Percentiles rank a stretch among this genome's conserved stretches.
phyloP scores from a whole-genome alignment of 305 asterid genomes.

The Solanum hybrid region DNA sequence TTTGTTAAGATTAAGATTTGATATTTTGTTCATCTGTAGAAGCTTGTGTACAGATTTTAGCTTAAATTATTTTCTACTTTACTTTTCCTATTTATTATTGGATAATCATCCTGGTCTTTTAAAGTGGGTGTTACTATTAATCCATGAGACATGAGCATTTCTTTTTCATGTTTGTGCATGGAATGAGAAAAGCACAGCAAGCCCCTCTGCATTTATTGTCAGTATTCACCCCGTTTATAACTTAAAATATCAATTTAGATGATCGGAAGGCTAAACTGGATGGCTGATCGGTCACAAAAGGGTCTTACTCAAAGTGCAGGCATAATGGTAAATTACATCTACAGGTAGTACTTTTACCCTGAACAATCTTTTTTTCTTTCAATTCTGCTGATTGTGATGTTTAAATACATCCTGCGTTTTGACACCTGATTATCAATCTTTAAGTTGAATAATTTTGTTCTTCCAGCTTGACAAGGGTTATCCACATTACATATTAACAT shows the following conservation, averaged over 20 bases:
- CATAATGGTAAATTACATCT: slow-evolving; percentile 87
- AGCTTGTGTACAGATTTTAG: neutral
- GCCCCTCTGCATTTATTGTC: neutral
- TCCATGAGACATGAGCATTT: neutral
- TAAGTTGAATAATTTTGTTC: neutral
- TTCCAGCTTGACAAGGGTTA: neutral
- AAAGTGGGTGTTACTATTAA: neutral
- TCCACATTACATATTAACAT: neutral
- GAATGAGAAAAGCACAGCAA: neutral
- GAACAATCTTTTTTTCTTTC: slow-evolving; percentile 1
- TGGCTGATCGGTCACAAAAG: slow-evolving; percentile 84
- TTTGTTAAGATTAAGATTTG: neutral
- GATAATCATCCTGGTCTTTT: neutral
- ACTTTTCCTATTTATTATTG: neutral
- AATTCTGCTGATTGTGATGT: neutral
- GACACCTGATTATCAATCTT: neutral
- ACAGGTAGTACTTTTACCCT: slow-evolving; percentile 38
- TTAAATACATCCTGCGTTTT: neutral
- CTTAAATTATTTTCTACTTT: neutral
- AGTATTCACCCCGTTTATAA: neutral
- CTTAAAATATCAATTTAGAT: slow-evolving; percentile 29
- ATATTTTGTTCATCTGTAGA: neutral
- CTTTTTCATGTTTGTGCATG: neutral
- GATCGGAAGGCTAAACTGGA: slow-evolving; percentile 88
- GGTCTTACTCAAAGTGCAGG: slow-evolving; percentile 86